These are phyloP conservation scores for Plasmodium inui DNA, from an alignment of 169 alveolate genomes.

Conservation along the genomic window DNA sequence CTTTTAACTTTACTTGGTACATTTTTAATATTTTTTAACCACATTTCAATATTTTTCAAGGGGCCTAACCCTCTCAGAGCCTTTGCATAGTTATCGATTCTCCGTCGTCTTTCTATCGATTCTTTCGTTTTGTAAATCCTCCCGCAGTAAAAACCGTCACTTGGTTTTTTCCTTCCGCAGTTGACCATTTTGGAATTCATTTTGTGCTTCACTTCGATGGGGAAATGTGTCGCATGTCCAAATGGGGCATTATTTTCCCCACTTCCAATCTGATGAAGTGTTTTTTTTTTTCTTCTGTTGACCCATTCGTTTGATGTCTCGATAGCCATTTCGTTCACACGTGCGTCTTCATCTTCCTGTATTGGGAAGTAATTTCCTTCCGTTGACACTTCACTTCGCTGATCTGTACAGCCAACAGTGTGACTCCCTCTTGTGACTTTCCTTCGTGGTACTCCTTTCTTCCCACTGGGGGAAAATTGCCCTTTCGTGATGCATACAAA, in stretches of 20 bases:
- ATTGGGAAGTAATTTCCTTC: background rate
- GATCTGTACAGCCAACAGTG: background rate
- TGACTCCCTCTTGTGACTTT: background rate
- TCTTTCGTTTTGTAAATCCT: background rate
- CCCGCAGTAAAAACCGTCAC: background rate
- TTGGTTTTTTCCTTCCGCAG: background rate
- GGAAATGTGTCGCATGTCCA: background rate
- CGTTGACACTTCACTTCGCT: background rate
- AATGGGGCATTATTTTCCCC: background rate
- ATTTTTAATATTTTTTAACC: slow-evolving; percentile 3
- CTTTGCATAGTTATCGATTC: slow-evolving; percentile 14
- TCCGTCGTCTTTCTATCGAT: slow-evolving; percentile 14
- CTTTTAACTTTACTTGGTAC: slow-evolving; percentile 22
- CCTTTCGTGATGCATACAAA: background rate
- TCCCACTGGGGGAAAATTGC: background rate
- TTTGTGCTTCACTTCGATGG: background rate
- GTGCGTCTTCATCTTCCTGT: background rate
- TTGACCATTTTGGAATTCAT: background rate
- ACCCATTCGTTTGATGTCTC: background rate
- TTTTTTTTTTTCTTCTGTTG: background rate
- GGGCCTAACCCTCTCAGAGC: background rate
- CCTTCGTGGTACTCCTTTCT: background rate
- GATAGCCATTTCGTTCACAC: background rate
- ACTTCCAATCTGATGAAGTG: background rate
- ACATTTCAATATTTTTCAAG: background rate